Conservation (phyloP, 164 flowering plant species). For the Stephania japonica region DNA sequence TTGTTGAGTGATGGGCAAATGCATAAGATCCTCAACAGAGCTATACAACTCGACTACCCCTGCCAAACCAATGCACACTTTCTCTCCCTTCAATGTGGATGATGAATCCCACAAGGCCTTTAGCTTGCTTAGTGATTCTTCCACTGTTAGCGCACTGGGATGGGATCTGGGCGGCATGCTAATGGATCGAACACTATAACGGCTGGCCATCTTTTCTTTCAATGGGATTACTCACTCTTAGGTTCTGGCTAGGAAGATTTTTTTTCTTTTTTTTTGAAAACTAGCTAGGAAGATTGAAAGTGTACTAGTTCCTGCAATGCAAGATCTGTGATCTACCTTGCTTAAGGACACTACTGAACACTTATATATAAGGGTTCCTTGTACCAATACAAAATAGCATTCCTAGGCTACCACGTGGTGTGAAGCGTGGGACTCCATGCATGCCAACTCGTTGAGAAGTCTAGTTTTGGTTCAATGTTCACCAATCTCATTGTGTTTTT, state of each 20-base stretch:
- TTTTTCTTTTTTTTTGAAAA: constrained; percentile 5
- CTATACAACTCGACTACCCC: constrained; percentile 13
- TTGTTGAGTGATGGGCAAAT: constrained; percentile 15
- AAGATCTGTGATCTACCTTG: neutral
- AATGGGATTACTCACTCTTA: neutral
- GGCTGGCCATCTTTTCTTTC: constrained; percentile 12
- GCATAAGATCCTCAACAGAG: constrained; percentile 17
- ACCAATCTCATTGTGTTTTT: neutral
- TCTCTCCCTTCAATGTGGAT: constrained; percentile 9
- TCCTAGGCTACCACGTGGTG: neutral
- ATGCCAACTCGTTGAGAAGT: neutral
- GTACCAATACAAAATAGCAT: neutral
- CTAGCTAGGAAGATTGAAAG: neutral
- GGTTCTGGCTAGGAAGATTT: neutral
- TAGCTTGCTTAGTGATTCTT: constrained; percentile 18
- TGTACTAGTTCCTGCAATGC: neutral
- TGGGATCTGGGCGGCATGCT: constrained; percentile 23
- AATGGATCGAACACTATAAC: constrained; percentile 20
- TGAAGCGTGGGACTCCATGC: constrained; percentile 6
- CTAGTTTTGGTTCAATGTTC: neutral
- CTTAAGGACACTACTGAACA: too few relatives aligned
- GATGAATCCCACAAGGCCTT: constrained; percentile 11
- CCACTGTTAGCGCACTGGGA: constrained; percentile 14
- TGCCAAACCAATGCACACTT: neutral
- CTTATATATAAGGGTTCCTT: neutral